These are phyloP conservation scores for Carex sylvatica DNA, from an alignment of 202 grass and related monocot species.

Conservation along the genomic window DNA sequence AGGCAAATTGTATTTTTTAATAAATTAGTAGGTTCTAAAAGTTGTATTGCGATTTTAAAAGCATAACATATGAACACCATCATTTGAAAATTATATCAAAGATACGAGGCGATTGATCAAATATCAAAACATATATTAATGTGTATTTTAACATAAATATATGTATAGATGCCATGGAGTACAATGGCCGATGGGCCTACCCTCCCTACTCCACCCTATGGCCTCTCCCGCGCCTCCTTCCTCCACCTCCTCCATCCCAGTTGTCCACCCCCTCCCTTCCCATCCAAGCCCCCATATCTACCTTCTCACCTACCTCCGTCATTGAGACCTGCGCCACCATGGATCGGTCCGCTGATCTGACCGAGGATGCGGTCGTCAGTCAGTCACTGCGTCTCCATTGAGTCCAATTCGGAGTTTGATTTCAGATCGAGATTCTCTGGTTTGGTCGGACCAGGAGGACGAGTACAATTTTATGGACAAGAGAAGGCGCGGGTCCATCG, in stretches of 20 bases:
- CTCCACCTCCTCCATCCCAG: conserved; percentile 35
- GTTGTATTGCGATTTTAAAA: no score
- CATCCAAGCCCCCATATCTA: conserved; percentile 6
- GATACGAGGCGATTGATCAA: no score
- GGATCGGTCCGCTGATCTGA: conserved; percentile 64
- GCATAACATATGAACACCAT: no score
- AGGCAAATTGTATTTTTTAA: no score
- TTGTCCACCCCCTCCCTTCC: conserved; percentile 61
- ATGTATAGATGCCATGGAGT: conserved; percentile 73
- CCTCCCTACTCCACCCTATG: conserved; percentile 68
- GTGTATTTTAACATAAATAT: no score
- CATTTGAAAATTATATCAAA: no score
- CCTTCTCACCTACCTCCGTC: conserved; percentile 83
- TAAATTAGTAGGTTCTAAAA: no score
- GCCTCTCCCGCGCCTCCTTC: conserved; percentile 46
- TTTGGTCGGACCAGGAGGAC: conserved; percentile 3
- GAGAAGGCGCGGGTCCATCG: background rate
- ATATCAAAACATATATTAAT: no score
- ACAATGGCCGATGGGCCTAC: conserved; percentile 88
- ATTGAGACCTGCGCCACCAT: conserved; percentile 70
- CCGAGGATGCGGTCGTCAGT: conserved; percentile 39
- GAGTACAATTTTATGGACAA: conserved; percentile 4
- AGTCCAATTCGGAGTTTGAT: conserved; percentile 31
- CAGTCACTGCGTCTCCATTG: conserved; percentile 42
- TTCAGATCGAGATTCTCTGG: conserved; percentile 50